These are phyloP conservation scores for Citrus sp. DNA, from an alignment of 345 rosid genomes.

Conservation along the genomic window DNA sequence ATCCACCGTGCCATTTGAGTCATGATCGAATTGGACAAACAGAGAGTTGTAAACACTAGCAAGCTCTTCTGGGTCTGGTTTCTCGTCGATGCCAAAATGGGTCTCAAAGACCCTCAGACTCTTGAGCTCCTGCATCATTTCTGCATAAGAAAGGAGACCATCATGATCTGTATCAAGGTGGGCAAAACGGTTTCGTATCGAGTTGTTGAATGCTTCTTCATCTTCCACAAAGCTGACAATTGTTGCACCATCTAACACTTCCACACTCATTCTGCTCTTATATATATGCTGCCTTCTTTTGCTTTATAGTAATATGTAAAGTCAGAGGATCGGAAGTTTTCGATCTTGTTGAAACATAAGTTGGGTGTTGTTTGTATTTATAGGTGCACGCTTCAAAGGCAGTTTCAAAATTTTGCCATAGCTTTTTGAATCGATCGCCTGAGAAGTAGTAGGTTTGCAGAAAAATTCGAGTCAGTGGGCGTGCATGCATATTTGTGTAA, in stretches of 20 bases:
- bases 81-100: conserved; percentile 33
- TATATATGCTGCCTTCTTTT: background rate
- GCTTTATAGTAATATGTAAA: background rate
- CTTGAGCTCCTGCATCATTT: conserved; percentile 42
- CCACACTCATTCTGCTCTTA: conserved; percentile 36
- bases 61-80: conserved; percentile 26
- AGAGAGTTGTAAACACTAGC: conserved; percentile 25
- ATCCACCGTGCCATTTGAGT: conserved; percentile 35
- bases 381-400: background rate
- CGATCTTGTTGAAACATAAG: background rate
- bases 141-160: conserved; percentile 41
- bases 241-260: conserved; percentile 32
- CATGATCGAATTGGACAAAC: conserved; percentile 37
- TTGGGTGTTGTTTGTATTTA: background rate
- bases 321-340: no score
- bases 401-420: background rate
- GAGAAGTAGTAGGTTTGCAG: no score
- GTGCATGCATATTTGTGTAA: background rate
- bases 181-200: conserved; percentile 20
- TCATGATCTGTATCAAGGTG: conserved; percentile 32
- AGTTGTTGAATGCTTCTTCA: conserved; percentile 37
- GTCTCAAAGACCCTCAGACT: conserved; percentile 39
- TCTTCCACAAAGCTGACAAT: conserved; percentile 41
- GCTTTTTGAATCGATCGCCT: no score
- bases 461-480: background rate